Base-by-base conservation (phyloP, 73 alveolate genomes). In the Uronychia setigera region DNA sequence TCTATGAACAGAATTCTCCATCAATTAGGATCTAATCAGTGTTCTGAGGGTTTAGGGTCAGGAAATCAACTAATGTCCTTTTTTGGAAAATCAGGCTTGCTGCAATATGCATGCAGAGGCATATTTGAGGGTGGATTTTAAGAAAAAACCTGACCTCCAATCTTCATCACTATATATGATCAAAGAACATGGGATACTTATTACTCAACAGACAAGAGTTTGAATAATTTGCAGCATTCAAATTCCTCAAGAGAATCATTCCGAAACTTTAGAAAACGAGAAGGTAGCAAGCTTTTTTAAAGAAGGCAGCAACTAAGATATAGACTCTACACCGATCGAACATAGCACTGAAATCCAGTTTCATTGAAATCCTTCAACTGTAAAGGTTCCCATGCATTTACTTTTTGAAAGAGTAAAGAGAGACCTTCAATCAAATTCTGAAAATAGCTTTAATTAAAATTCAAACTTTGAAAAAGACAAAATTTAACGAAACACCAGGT, bases 1-100 rank as follows among this genome's bases (percentile, higher is more conserved):
- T 89, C 0, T 89, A n/a, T 78, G 95, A 89, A 59, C 31, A 75
- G 29, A 89, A 89, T 77, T 77, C 89, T 13, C 95, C 95, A 0
- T 29, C 86, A 0, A 84, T 89, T 14, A 32, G 92, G 32, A 89
- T 89, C 29, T 76, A 89, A 79, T 33, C 87, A 0, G 67, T 89
- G 35, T 90, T 79, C 78, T 60, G 84, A 33, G 95, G 95, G 25
- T 90, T 78, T 57, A 80, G 59, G 32, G 29, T 58, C 34, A 59
- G 95, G 33, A 78, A 78, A 27, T 83, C 84, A 11, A 76, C 79
- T 32, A 29, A 59, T n/a, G 31, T 80, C 33, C 85, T 85, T 74
- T 90, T 90, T 46, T 59, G 85, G 58, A 60, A 77, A 79, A 84
- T 84, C 75, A 27, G 80, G 86, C 79, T 79, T 14, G 80, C 88